Conservation (phyloP, 371 early-diverging fungal species). For the Apophysomyces variabilis region DNA sequence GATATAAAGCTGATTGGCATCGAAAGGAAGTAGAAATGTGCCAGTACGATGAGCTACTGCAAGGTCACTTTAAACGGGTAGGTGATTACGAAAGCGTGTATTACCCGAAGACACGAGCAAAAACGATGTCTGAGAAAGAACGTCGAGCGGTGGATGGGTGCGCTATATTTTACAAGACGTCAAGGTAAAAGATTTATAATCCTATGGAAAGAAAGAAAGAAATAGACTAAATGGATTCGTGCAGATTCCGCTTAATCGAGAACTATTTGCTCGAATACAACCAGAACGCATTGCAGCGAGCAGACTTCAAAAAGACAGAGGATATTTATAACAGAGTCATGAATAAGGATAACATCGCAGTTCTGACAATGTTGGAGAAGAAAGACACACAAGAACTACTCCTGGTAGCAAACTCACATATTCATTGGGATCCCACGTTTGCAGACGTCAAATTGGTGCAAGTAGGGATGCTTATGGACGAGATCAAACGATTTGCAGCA, state of each 20-base stretch:
- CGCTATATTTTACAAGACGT: slow-evolving; percentile 93
- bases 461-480: slow-evolving; percentile 95
- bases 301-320: slow-evolving; percentile 88
- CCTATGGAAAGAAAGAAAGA: not conserved
- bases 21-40: slow-evolving; percentile 86
- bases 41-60: slow-evolving; percentile 87
- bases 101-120: slow-evolving; percentile 92
- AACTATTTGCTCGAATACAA: slow-evolving; percentile 91
- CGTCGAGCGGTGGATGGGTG: slow-evolving; percentile 95
- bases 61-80: slow-evolving; percentile 69
- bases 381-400: slow-evolving; percentile 72
- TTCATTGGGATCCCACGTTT: slow-evolving; percentile 94
- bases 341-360: slow-evolving; percentile 97
- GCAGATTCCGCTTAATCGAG: slow-evolving; percentile 79
- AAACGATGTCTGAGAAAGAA: slow-evolving; percentile 92
- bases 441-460: slow-evolving; percentile 99
- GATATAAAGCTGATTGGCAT: too few relatives aligned
- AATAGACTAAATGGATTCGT: not conserved
- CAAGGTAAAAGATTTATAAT: slow-evolving; percentile 60
- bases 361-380: slow-evolving; percentile 85
- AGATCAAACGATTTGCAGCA: slow-evolving; percentile 63
- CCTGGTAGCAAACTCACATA: slow-evolving; percentile 92
- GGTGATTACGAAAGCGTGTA: slow-evolving; percentile 94
- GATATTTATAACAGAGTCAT: slow-evolving; percentile 95
- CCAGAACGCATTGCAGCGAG: slow-evolving; percentile 86